phyloP scores from a whole-genome alignment of 2,329 filamentous ascomycete genomes.

The Trichoderma pleuroti region DNA sequence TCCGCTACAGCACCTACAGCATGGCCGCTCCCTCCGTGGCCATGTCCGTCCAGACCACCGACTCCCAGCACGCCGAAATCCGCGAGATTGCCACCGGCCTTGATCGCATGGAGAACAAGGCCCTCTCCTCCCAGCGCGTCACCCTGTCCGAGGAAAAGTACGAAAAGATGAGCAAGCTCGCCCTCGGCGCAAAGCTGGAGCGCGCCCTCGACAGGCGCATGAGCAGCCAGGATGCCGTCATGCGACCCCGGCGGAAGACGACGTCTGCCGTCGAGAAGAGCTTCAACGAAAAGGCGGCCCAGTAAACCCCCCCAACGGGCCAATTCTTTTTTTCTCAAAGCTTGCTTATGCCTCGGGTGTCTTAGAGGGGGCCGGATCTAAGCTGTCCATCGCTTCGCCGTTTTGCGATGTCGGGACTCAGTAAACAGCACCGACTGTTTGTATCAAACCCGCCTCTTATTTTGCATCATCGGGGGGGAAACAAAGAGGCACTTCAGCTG shows the following conservation, averaged over 20 bases:
- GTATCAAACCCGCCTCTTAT: neutral
- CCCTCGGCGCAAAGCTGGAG: constrained; percentile 85
- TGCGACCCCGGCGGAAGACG: constrained; percentile 51
- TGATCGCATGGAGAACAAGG: constrained; percentile 86
- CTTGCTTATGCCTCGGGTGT: neutral
- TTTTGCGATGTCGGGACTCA: neutral
- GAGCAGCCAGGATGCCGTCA: constrained; percentile 84
- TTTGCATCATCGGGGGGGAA: neutral
- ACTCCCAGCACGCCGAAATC: constrained; percentile 56
- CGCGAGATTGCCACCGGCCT: constrained; percentile 73
- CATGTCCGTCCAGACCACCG: constrained; percentile 41
- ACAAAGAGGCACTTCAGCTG: neutral
- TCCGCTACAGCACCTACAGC: constrained; percentile 60
- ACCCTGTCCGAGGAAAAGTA: constrained; percentile 74
- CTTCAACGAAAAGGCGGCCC: constrained; percentile 34
- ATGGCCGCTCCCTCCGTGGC: constrained; percentile 59
- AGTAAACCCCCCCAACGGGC: neutral
- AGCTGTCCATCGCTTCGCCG: neutral
- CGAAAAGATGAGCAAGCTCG: constrained; percentile 79
- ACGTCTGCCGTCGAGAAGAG: constrained; percentile 38
- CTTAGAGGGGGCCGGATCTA: no score
- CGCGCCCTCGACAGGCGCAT: constrained; percentile 81
- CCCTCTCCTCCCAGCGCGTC: constrained; percentile 70
- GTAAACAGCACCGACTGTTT: neutral
- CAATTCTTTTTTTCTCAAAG: neutral